Percentiles rank a stretch among this genome's conserved stretches.
These are phyloP conservation scores for Kwoniella bestiolae DNA, from an alignment of 768 basidiomycete genomes.

Conservation along the genomic window DNA sequence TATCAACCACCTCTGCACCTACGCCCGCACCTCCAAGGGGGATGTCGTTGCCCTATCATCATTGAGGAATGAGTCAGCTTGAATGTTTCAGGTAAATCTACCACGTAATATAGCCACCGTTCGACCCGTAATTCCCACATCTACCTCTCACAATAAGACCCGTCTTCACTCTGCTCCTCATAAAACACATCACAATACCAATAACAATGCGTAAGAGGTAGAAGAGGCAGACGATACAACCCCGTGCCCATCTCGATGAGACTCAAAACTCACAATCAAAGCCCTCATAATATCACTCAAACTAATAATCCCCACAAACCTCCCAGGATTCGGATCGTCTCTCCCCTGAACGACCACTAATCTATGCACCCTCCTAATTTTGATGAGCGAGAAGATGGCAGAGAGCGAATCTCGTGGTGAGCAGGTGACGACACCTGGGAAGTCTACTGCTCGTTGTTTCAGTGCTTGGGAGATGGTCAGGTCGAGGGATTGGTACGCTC, in stretches of 20 bases:
- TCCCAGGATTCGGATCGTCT: slow-evolving; percentile 50
- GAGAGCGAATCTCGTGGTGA: slow-evolving; percentile 89
- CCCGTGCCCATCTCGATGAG: too few species aligned
- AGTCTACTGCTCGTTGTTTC: slow-evolving; percentile 87
- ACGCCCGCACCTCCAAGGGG: slow-evolving; percentile 53
- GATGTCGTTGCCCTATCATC: slow-evolving; percentile 43
- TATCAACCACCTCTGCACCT: slow-evolving; percentile 54
- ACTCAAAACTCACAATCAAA: slow-evolving; percentile 48
- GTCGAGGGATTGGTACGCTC: slow-evolving; percentile 94
- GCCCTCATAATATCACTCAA: slow-evolving; percentile 56
- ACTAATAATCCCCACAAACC: slow-evolving; percentile 55
- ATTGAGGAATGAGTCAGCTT: neutral
- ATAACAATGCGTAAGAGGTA: too few species aligned
- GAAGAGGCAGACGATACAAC: too few species aligned
- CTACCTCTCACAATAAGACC: too few species aligned
- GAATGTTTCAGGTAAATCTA: too few species aligned
- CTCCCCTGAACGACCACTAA: slow-evolving; percentile 81
- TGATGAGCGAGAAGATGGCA: slow-evolving; percentile 85
- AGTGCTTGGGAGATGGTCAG: slow-evolving; percentile 90
- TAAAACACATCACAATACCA: too few species aligned
- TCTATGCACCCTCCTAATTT: slow-evolving; percentile 90
- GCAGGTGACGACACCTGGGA: slow-evolving; percentile 95
- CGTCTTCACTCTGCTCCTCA: too few species aligned
- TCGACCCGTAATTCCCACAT: too few species aligned
- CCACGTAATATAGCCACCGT: too few species aligned